Conservation (phyloP, 2,329 filamentous ascomycete species). For the Diplodia sapinea region DNA sequence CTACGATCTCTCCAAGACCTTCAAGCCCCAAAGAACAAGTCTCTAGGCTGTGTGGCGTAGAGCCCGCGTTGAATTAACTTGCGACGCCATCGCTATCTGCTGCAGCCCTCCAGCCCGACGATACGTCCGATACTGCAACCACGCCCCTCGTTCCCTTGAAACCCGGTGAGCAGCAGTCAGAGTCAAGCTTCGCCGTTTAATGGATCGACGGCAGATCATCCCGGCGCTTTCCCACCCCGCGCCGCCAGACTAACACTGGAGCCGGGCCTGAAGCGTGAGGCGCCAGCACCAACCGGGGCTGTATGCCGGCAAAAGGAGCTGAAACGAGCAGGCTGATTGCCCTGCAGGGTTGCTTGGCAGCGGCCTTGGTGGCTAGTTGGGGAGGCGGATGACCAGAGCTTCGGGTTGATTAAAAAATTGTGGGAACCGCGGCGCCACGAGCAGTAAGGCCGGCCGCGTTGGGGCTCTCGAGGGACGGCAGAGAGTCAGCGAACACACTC, state of each 20-base stretch:
- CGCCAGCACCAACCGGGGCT: neutral
- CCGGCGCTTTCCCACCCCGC: neutral
- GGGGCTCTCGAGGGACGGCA: neutral
- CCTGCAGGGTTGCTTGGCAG: conserved; percentile 1
- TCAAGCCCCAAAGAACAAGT: too few species aligned
- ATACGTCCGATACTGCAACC: neutral
- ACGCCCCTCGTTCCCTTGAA: neutral
- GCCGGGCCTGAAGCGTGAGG: neutral
- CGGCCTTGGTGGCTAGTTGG: neutral
- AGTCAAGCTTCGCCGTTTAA: neutral
- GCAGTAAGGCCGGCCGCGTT: neutral
- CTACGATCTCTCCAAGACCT: neutral
- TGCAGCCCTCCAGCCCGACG: neutral
- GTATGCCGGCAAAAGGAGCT: conserved; percentile 9
- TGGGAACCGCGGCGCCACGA: conserved; percentile 1
- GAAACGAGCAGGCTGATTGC: conserved; percentile 8
- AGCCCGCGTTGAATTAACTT: too few species aligned
- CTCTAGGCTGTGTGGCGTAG: too few species aligned
- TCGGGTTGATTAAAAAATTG: conserved; percentile 19
- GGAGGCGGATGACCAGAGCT: neutral
- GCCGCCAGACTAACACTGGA: too few species aligned
- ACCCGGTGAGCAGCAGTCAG: neutral
- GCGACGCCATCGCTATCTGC: too few species aligned
- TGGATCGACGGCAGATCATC: conserved; percentile 14
- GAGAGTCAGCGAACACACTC: neutral